These are phyloP conservation scores for Phytophthora kernoviae DNA, from an alignment of 352 stramenopile genomes.

Conservation along the genomic window DNA sequence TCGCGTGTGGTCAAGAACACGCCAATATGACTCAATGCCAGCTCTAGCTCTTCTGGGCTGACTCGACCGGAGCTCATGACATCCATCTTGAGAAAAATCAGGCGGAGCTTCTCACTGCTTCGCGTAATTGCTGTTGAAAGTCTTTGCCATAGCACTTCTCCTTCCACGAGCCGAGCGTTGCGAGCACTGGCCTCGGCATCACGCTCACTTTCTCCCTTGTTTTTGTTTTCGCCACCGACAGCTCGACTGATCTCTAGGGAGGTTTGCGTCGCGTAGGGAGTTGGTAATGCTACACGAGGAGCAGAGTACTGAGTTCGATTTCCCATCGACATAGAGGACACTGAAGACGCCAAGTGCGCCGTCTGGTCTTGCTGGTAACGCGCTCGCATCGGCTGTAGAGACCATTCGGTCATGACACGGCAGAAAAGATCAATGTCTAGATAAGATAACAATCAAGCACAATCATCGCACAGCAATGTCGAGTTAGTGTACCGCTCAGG, in stretches of 20 bases:
- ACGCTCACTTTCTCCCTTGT: not conserved
- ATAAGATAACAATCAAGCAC: conserved; percentile 1
- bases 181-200: conserved; percentile 7
- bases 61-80: conserved; percentile 67
- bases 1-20: conserved; percentile 71
- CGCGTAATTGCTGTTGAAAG: conserved; percentile 54
- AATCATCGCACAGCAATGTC: not conserved
- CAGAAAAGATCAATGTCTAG: conserved; percentile 82
- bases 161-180: conserved; percentile 35
- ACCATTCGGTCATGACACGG: conserved; percentile 83
- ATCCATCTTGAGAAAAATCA: conserved; percentile 85
- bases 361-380: conserved; percentile 39
- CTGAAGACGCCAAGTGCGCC: conserved; percentile 17
- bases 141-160: conserved; percentile 60
- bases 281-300: conserved; percentile 34
- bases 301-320: conserved; percentile 26
- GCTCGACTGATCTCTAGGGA: conserved; percentile 13
- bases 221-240: not conserved
- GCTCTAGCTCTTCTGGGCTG: conserved; percentile 70
- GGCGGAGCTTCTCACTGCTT: conserved; percentile 67
- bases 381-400: conserved; percentile 55
- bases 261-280: conserved; percentile 56
- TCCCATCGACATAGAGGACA: conserved; percentile 24
- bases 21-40: conserved; percentile 72
- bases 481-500: not conserved